Percentiles rank a stretch among this genome's conserved stretches.
Evolutionary conservation across 2,329 filamentous ascomycete species (phyloP).

Genomic region (Gliomastix tumulicola): DNA sequence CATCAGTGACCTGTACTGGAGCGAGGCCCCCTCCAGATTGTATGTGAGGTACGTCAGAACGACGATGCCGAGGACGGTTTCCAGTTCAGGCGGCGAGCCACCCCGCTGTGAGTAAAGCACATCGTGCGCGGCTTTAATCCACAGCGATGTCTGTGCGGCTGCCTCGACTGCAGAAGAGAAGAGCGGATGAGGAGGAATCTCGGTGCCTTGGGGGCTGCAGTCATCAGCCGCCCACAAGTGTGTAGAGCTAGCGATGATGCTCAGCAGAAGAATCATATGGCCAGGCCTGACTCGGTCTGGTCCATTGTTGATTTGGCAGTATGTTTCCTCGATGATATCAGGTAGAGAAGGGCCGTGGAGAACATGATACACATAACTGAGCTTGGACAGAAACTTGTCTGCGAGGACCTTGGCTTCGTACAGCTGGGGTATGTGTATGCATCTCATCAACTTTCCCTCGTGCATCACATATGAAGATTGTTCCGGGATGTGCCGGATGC

Average conservation of each 20-base stretch:
- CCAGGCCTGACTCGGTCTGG: constrained; percentile 12
- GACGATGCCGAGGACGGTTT: constrained; percentile 14
- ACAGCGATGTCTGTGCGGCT: constrained; percentile 2
- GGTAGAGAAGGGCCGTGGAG: constrained; percentile 19
- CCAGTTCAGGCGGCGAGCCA: constrained; percentile 6
- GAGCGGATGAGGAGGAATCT: too few species aligned
- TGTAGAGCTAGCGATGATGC: constrained; percentile 21
- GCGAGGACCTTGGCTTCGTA: constrained; percentile 20
- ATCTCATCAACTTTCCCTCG: constrained; percentile 9
- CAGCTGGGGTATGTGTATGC: constrained; percentile 22
- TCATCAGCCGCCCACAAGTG: constrained; percentile 17
- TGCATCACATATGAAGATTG: constrained; percentile 3
- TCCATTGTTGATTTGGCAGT: constrained; percentile 12
- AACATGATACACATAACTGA: constrained; percentile 24
- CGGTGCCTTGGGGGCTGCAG: too few species aligned
- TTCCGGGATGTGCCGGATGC: constrained; percentile 6
- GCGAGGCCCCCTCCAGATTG: constrained; percentile 16
- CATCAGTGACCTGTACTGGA: constrained; percentile 12
- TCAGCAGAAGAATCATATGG: constrained; percentile 19
- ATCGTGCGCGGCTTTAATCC: constrained; percentile 6
- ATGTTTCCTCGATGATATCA: constrained; percentile 16
- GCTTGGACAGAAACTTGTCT: constrained; percentile 20
- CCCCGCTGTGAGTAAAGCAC: constrained; percentile 1
- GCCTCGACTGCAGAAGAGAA: constrained; percentile 1
- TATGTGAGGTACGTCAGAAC: constrained; percentile 16